phyloP scores from a whole-genome alignment of 2,329 filamentous ascomycete species.

The Fusarium sp. region DNA sequence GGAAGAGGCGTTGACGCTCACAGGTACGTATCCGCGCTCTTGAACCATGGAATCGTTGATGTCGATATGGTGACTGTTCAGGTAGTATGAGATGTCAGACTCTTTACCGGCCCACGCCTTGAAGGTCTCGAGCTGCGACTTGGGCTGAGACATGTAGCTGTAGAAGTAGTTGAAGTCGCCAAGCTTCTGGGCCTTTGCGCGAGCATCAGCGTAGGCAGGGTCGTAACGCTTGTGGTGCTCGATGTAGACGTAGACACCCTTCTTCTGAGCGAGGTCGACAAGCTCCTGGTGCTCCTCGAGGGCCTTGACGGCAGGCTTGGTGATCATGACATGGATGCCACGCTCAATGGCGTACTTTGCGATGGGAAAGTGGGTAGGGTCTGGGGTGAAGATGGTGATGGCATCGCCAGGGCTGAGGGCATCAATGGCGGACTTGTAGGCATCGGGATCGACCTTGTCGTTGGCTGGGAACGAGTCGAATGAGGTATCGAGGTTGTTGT shows the following conservation, averaged over 20 bases:
- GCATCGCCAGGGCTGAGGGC: slow-evolving; percentile 83
- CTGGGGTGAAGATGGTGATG: slow-evolving; percentile 96
- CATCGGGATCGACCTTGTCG: slow-evolving; percentile 77
- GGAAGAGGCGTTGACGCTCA: slow-evolving; percentile 81
- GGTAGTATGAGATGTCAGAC: slow-evolving; percentile 94
- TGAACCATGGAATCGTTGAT: slow-evolving; percentile 93
- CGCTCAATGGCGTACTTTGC: slow-evolving; percentile 91
- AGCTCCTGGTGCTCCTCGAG: slow-evolving; percentile 83
- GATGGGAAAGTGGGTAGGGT: slow-evolving; percentile 92
- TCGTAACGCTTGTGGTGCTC: slow-evolving; percentile 98
- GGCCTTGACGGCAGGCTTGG: slow-evolving; percentile 90
- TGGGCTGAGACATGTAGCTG: slow-evolving; percentile 94
- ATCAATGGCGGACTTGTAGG: slow-evolving; percentile 91
- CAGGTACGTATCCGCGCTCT: slow-evolving; percentile 75
- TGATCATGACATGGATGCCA: slow-evolving; percentile 90
- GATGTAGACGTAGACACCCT: slow-evolving; percentile 89
- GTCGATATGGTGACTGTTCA: slow-evolving; percentile 95
- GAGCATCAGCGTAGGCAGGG: slow-evolving; percentile 90
- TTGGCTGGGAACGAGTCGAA: slow-evolving; percentile 87
- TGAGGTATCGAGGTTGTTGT: slow-evolving; percentile 88
- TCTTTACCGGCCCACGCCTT: slow-evolving; percentile 93
- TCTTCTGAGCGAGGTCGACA: slow-evolving; percentile 75
- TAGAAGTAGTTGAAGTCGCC: slow-evolving; percentile 99
- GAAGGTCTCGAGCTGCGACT: slow-evolving; percentile 92
- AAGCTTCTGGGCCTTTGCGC: slow-evolving; percentile 77